These are phyloP conservation scores for Termitomyces sp. DNA, from an alignment of 768 basidiomycete species.

Conservation along the genomic window DNA sequence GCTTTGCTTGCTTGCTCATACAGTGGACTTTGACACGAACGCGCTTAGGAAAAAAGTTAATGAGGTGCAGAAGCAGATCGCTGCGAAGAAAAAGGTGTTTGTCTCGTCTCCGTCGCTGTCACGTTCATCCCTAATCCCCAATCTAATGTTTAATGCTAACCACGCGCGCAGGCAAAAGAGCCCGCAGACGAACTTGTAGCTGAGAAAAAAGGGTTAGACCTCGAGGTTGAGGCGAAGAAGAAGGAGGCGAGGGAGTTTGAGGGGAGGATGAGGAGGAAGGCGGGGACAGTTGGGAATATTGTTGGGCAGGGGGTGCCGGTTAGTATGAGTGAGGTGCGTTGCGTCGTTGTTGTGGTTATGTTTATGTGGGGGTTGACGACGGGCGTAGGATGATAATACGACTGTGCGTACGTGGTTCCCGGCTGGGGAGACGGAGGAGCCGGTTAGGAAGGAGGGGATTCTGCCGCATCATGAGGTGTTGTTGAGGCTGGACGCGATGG, in stretches of 20 bases:
- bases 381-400: constrained; percentile 80
- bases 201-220: constrained; percentile 82
- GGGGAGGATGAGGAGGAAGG: constrained; percentile 73
- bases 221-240: constrained; percentile 70
- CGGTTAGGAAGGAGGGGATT: constrained; percentile 69
- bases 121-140: too few species aligned
- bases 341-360: too few species aligned
- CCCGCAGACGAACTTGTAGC: constrained; percentile 84
- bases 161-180: constrained; percentile 72
- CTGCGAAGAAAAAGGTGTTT: constrained; percentile 84
- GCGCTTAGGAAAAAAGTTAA: constrained; percentile 80
- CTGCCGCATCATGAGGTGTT: constrained; percentile 98
- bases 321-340: constrained; percentile 79
- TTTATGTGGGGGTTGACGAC: too few species aligned
- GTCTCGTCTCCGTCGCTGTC: neutral
- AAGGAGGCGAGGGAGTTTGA: constrained; percentile 79
- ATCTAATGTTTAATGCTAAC: too few species aligned
- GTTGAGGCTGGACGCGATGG: constrained; percentile 90
- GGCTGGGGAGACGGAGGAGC: constrained; percentile 66
- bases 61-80: constrained; percentile 91
- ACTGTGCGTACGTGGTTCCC: constrained; percentile 86
- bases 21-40: constrained; percentile 88
- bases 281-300: constrained; percentile 85
- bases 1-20: too few species aligned
- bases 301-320: constrained; percentile 86